Evolutionary conservation across 1,139 yeast genomes (phyloP).

Genomic region (Lodderomyces metapsilosis): DNA sequence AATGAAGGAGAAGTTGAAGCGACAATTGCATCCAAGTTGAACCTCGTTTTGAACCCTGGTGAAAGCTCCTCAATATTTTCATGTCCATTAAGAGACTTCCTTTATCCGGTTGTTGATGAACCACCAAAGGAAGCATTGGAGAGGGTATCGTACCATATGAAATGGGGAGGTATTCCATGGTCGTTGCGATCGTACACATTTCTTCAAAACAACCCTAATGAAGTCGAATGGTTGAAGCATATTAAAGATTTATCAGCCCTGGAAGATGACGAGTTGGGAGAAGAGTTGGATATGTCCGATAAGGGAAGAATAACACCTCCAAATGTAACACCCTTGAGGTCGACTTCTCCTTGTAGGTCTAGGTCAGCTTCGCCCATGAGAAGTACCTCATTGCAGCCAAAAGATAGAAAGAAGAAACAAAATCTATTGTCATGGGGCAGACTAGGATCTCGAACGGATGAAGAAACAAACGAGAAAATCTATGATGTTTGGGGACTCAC

Average conservation of each 20-base stretch:
- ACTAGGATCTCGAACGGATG: slow-evolving; percentile 39
- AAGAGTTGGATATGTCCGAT: slow-evolving; percentile 16
- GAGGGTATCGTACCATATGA: slow-evolving; percentile 36
- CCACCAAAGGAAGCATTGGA: slow-evolving; percentile 44
- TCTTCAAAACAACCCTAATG: slow-evolving; percentile 53
- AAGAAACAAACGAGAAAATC: slow-evolving; percentile 39
- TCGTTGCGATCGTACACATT: slow-evolving; percentile 59
- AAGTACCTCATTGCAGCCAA: slow-evolving; percentile 1
- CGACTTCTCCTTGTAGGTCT: slow-evolving; percentile 7
- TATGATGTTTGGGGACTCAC: slow-evolving; percentile 91
- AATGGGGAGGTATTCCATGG: slow-evolving; percentile 77
- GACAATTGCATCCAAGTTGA: slow-evolving; percentile 29
- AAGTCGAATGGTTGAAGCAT: slow-evolving; percentile 62
- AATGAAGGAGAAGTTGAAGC: slow-evolving; percentile 19
- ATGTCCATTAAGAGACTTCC: slow-evolving; percentile 62
- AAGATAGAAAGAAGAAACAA: slow-evolving; percentile 8
- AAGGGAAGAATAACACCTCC: slow-evolving; percentile 16
- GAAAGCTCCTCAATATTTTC: slow-evolving; percentile 69
- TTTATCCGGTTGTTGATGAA: slow-evolving; percentile 37
- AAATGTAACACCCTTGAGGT: slow-evolving; percentile 9
- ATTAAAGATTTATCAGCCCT: slow-evolving; percentile 52
- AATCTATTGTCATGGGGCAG: slow-evolving; percentile 36
- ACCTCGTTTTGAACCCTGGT: slow-evolving; percentile 60
- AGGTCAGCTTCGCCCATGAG: slow-evolving; percentile 2
- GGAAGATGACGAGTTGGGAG: slow-evolving; percentile 25